Conservation (phyloP, 2,329 filamentous ascomycete genomes). For the Aspergillus brunneoviolaceus region DNA sequence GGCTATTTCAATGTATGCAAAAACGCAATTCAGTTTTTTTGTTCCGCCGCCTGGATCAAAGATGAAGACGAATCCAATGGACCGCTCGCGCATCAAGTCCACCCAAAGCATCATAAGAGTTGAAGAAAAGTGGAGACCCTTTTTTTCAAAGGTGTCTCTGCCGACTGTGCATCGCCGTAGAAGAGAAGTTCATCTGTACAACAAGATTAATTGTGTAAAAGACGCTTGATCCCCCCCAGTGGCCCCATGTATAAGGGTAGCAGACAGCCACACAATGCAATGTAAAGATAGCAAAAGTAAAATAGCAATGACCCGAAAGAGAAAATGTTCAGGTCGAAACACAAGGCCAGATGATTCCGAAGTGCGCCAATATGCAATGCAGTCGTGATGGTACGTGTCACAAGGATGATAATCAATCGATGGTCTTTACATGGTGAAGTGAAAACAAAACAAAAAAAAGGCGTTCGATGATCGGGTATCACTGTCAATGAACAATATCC, state of each 20-base stretch:
- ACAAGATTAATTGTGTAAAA: slow-evolving; percentile 6
- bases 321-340: slow-evolving; percentile 20
- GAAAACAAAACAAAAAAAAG: slow-evolving; percentile 12
- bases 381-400: slow-evolving; percentile 40
- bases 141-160: background rate
- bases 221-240: background rate
- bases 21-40: slow-evolving; percentile 6
- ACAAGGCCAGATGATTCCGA: slow-evolving; percentile 28
- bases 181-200: slow-evolving; percentile 9
- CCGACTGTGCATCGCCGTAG: slow-evolving; percentile 4
- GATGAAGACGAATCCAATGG: background rate
- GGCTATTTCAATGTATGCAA: slow-evolving; percentile 4
- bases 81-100: background rate
- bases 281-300: slow-evolving; percentile 23
- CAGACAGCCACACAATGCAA: slow-evolving; percentile 35
- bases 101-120: background rate
- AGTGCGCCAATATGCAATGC: slow-evolving; percentile 42
- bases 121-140: background rate
- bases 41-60: background rate
- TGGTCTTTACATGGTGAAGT: slow-evolving; percentile 18
- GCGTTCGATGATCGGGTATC: slow-evolving; percentile 22
- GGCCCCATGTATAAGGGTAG: slow-evolving; percentile 23
- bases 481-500: slow-evolving; percentile 21
- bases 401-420: slow-evolving; percentile 25
- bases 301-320: slow-evolving; percentile 24